Evolutionary conservation across 2,329 filamentous ascomycete genomes (phyloP).

Genomic region (Sarocladium strictum): DNA sequence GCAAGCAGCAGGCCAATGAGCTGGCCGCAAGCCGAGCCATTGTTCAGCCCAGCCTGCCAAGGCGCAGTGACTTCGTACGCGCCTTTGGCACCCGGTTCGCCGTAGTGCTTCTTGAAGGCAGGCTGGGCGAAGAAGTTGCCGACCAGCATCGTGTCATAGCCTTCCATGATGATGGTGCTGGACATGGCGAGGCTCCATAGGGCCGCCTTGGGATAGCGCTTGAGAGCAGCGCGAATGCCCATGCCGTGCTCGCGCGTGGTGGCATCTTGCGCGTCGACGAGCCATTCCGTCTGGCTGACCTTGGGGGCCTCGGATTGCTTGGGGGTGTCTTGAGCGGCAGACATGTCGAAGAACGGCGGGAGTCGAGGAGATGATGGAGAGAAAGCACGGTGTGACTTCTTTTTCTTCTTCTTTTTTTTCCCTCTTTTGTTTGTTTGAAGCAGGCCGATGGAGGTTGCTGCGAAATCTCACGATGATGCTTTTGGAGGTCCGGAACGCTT

Average conservation of each 20-base stretch:
- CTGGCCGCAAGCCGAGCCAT: conserved; percentile 31
- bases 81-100: conserved; percentile 13
- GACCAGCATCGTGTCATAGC: conserved; percentile 9
- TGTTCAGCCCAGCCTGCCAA: conserved; percentile 37
- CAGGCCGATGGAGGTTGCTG: not conserved
- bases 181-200: conserved; percentile 5
- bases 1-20: conserved; percentile 35
- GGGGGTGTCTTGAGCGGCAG: not conserved
- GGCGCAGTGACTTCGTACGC: conserved; percentile 30
- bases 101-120: conserved; percentile 22
- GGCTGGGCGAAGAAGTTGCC: conserved; percentile 16
- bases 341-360: not conserved
- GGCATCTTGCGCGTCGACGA: conserved; percentile 3
- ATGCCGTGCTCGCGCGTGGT: not conserved
- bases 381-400: too few species aligned
- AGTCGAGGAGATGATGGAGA: not conserved
- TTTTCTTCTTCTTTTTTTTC: too few species aligned
- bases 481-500: not conserved
- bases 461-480: not conserved
- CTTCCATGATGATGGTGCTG: conserved; percentile 12
- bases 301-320: not conserved
- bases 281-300: not conserved
- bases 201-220: conserved; percentile 3
- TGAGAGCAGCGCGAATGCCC: not conserved
- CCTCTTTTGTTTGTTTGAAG: not conserved